Conservation (phyloP, 164 flowering plant genomes). For the Aristolochia contorta region DNA sequence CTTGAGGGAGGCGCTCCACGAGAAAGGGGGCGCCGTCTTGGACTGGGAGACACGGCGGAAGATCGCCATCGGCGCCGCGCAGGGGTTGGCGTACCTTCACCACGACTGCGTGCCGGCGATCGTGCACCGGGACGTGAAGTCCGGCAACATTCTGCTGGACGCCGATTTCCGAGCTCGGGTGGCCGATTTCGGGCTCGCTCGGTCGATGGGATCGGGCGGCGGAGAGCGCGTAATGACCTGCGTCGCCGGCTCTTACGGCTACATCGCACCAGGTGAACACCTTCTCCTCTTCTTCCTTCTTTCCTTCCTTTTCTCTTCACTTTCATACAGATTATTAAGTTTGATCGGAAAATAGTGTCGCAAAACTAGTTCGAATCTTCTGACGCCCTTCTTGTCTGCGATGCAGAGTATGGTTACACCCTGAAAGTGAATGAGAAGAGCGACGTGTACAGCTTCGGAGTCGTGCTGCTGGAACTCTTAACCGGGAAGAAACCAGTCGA, state of each 20-base stretch:
- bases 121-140: slow-evolving; percentile 71
- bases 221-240: slow-evolving; percentile 29
- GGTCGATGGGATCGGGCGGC: slow-evolving; percentile 22
- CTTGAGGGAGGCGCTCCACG: slow-evolving; percentile 59
- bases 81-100: slow-evolving; percentile 70
- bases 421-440: slow-evolving; percentile 17
- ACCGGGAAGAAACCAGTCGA: slow-evolving; percentile 13
- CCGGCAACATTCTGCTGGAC: slow-evolving; percentile 62
- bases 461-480: slow-evolving; percentile 12
- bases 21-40: slow-evolving; percentile 28
- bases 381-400: too few species aligned
- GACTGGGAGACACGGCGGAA: slow-evolving; percentile 43
- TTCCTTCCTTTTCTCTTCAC: too few species aligned
- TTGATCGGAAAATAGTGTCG: too few species aligned
- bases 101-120: slow-evolving; percentile 70
- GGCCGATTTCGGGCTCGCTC: slow-evolving; percentile 82
- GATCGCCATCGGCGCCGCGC: slow-evolving; percentile 58
- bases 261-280: slow-evolving; percentile 74
- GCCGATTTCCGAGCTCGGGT: slow-evolving; percentile 42
- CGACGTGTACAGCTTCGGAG: slow-evolving; percentile 15
- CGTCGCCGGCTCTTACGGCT: slow-evolving; percentile 75
- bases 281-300: background rate
- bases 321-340: too few species aligned
- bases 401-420: slow-evolving; percentile 14
- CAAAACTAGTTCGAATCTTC: too few species aligned